phyloP scores from a whole-genome alignment of 225 moss, liverwort and hornwort species.

The Climacium dendroides region DNA sequence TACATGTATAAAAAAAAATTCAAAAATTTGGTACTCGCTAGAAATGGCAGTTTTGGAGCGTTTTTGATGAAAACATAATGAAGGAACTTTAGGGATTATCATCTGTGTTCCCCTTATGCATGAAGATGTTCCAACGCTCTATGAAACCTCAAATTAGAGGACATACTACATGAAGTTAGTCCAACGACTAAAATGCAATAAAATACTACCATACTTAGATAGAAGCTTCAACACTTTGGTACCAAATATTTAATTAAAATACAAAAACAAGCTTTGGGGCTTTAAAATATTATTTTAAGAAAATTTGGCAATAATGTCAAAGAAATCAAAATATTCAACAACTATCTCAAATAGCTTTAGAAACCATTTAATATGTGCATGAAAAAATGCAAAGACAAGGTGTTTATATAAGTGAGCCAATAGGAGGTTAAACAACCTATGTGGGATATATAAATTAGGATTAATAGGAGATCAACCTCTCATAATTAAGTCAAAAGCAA shows the following conservation, averaged over 20 bases:
- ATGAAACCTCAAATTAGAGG: not conserved
- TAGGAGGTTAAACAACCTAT: not conserved
- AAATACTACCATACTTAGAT: too few relatives aligned
- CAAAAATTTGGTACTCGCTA: too few relatives aligned
- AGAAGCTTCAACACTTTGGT: fast-evolving
- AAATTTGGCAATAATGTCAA: not conserved
- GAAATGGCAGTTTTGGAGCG: too few relatives aligned
- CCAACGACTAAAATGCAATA: not conserved
- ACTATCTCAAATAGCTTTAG: not conserved
- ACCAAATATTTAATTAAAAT: not conserved
- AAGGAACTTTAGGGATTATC: too few relatives aligned
- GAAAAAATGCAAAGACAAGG: fast-evolving
- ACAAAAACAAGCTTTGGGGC: not conserved
- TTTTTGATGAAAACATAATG: too few relatives aligned
- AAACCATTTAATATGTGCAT: too few relatives aligned
- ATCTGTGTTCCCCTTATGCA: too few relatives aligned
- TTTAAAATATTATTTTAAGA: not conserved
- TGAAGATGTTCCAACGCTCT: too few relatives aligned
- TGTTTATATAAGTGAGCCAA: fast-evolving
- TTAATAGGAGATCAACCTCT: not conserved
- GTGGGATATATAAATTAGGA: not conserved
- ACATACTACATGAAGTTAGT: not conserved
- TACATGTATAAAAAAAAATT: too few relatives aligned
- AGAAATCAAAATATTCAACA: too few relatives aligned
- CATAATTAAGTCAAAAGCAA: too few relatives aligned